Conservation (phyloP, 192 early-diverging fungal species). For the Coemansia sp. region DNA sequence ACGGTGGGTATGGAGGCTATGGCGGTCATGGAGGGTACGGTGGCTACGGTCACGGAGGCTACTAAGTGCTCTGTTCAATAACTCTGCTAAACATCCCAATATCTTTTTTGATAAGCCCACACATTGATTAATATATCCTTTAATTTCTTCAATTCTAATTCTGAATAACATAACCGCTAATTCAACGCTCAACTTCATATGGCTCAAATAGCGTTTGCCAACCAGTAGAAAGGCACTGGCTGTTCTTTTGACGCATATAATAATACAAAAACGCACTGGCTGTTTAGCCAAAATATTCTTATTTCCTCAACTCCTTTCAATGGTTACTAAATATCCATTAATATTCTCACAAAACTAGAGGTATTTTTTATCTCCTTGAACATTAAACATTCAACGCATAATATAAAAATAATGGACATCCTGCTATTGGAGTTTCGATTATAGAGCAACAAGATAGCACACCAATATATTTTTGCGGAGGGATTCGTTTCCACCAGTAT, state of each 20-base stretch:
- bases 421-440: background rate
- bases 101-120: background rate
- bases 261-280: no score
- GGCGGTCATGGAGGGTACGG: slow-evolving; percentile 6
- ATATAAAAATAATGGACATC: background rate
- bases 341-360: no score
- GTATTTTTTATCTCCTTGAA: no score
- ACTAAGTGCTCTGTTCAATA: background rate
- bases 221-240: no score
- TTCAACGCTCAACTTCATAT: no score
- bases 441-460: background rate
- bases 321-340: no score
- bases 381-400: background rate
- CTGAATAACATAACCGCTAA: background rate
- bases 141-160: background rate
- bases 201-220: no score
- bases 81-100: background rate
- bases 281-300: no score
- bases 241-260: no score
- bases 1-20: slow-evolving; percentile 6
- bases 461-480: background rate
- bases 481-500: background rate
- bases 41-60: slow-evolving; percentile 13
- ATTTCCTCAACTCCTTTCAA: no score
- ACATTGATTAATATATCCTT: background rate